These are phyloP conservation scores for Penicillium bovifimosum DNA, from an alignment of 495 filamentous ascomycete species.

Conservation along the genomic window DNA sequence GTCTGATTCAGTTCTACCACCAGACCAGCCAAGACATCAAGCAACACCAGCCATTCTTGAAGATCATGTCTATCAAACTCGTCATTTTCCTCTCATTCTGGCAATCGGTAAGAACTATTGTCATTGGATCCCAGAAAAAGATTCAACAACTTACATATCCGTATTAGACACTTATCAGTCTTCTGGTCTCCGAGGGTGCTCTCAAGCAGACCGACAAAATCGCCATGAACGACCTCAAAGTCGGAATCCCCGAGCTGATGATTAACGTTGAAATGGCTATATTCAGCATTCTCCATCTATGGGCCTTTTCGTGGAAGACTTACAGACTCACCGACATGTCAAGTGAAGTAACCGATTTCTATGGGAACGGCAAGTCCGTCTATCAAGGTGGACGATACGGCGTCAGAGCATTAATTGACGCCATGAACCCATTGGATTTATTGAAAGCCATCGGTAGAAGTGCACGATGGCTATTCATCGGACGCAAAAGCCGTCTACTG, in stretches of 20 bases:
- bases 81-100: slow-evolving; percentile 96
- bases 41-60: slow-evolving; percentile 71
- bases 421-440: slow-evolving; percentile 81
- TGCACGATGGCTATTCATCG: slow-evolving; percentile 75
- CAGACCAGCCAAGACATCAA: slow-evolving; percentile 65
- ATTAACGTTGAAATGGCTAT: slow-evolving; percentile 86
- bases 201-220: slow-evolving; percentile 58
- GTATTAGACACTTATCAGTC: slow-evolving; percentile 56
- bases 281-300: slow-evolving; percentile 74
- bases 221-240: slow-evolving; percentile 67
- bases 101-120: slow-evolving; percentile 55
- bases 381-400: slow-evolving; percentile 62
- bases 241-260: slow-evolving; percentile 72
- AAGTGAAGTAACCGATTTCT: slow-evolving; percentile 42
- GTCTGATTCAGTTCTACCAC: slow-evolving; percentile 82
- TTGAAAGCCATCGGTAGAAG: slow-evolving; percentile 71
- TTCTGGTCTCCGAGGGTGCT: slow-evolving; percentile 58
- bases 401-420: slow-evolving; percentile 57
- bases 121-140: neutral
- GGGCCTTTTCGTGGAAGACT: slow-evolving; percentile 71
- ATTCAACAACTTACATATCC: neutral
- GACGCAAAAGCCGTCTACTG: slow-evolving; percentile 50
- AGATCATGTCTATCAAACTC: slow-evolving; percentile 83
- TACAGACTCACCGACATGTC: slow-evolving; percentile 45
- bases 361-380: slow-evolving; percentile 42